These are phyloP conservation scores for Aegle marmelos DNA, from an alignment of 345 rosid species.

Conservation along the genomic window DNA sequence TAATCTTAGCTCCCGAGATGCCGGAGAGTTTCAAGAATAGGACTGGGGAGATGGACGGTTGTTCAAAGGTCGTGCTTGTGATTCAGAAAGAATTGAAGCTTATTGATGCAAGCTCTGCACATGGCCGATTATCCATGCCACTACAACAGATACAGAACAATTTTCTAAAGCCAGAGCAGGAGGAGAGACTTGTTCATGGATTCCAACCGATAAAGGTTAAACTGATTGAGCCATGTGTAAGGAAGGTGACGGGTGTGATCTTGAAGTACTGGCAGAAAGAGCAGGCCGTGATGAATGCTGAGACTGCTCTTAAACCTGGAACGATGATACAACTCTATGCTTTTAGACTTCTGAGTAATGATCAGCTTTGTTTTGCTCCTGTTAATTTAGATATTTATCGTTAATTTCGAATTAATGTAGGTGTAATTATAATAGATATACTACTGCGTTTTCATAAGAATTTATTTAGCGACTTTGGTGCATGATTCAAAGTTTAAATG, in stretches of 20 bases:
- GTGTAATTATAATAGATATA: too few species aligned
- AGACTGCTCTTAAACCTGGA: neutral
- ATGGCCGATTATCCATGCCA: neutral
- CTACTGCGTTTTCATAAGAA: too few species aligned
- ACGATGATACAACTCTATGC: neutral
- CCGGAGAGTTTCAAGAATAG: neutral
- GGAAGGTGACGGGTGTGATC: neutral
- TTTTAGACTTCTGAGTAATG: neutral
- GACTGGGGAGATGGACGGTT: neutral
- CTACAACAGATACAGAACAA: neutral
- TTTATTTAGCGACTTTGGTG: too few species aligned
- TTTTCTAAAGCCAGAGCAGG: neutral
- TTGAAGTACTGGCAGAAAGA: neutral
- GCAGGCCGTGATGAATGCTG: neutral
- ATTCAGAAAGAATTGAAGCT: neutral
- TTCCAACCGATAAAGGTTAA: neutral
- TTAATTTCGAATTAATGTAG: too few species aligned
- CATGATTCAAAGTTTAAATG: too few species aligned
- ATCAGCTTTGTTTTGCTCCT: neutral
- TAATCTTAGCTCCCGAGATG: neutral
- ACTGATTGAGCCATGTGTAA: neutral
- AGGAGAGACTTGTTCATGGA: neutral
- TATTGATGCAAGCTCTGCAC: too few species aligned
- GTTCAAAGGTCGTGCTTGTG: neutral
- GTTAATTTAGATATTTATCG: neutral